Evolutionary conservation across 345 rosid genomes (phyloP).

Genomic region (Clausena lansium): DNA sequence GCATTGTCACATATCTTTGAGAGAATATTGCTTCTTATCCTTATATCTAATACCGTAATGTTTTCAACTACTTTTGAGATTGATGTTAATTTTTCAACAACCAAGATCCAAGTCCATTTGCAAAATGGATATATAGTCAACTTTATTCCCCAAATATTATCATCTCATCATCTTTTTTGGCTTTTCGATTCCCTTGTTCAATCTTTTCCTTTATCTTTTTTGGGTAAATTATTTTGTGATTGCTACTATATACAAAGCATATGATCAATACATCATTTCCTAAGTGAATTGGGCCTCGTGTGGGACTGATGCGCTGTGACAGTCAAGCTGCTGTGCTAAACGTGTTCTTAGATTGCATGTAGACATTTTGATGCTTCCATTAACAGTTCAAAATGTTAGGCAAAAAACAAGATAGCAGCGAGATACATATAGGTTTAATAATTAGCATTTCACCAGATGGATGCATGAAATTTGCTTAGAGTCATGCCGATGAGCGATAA

Average conservation of each 20-base stretch:
- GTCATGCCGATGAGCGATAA: too few species aligned
- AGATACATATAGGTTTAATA: too few species aligned
- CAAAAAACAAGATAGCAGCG: too few species aligned
- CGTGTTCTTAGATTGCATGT: too few species aligned
- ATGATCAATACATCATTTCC: background rate
- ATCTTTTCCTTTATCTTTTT: background rate
- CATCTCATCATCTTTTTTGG: background rate
- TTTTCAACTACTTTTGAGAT: background rate
- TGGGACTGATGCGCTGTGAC: too few species aligned
- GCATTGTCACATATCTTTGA: background rate
- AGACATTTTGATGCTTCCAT: too few species aligned
- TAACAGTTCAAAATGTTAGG: too few species aligned
- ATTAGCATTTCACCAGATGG: too few species aligned
- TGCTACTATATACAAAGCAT: background rate
- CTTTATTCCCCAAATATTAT: slow-evolving; percentile 13
- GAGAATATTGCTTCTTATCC: background rate
- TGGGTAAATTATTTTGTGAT: background rate
- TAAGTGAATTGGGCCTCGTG: too few species aligned
- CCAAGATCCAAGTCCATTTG: slow-evolving; percentile 6
- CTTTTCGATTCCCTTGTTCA: background rate
- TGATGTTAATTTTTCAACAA: background rate
- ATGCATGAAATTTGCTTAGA: too few species aligned
- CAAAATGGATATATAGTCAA: background rate
- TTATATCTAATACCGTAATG: background rate
- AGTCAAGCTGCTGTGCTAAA: too few species aligned